Evolutionary conservation across 768 basidiomycete species (phyloP).

Genomic region (Solioccasus polychromus): DNA sequence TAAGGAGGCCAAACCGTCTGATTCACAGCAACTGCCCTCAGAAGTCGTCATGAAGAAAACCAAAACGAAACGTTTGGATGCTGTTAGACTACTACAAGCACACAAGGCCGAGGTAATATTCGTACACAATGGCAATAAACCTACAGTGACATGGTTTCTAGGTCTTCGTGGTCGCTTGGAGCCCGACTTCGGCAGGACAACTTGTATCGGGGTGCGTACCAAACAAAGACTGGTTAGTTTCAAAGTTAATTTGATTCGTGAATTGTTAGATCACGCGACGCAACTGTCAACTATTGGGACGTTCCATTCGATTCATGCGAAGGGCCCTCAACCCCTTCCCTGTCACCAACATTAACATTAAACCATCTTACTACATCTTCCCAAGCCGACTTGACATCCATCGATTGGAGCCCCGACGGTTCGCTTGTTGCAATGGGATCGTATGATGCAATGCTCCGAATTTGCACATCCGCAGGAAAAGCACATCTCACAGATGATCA

Average conservation of each 20-base stretch:
- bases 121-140: slow-evolving; percentile 14
- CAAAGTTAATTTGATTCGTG: slow-evolving; percentile 4
- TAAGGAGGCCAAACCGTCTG: slow-evolving; percentile 21
- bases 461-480: slow-evolving; percentile 60
- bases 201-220: slow-evolving; percentile 69
- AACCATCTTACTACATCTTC: slow-evolving; percentile 46
- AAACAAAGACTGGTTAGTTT: not conserved
- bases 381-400: slow-evolving; percentile 65
- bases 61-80: slow-evolving; percentile 38
- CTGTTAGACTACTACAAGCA: slow-evolving; percentile 45
- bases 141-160: slow-evolving; percentile 27
- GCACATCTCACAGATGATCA: slow-evolving; percentile 59
- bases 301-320: slow-evolving; percentile 42
- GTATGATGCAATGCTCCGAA: slow-evolving; percentile 68
- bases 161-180: slow-evolving; percentile 84
- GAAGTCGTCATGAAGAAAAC: slow-evolving; percentile 30
- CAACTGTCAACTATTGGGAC: slow-evolving; percentile 71
- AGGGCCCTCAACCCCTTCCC: slow-evolving; percentile 10
- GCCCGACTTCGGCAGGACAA: slow-evolving; percentile 55
- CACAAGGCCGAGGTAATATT: slow-evolving; percentile 58
- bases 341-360: slow-evolving; percentile 41
- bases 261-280: slow-evolving; percentile 65
- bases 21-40: slow-evolving; percentile 18
- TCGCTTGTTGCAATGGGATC: slow-evolving; percentile 74
- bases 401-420: slow-evolving; percentile 78